Conservation (phyloP, 495 filamentous ascomycete genomes). For the Podospora fimiseda region DNA sequence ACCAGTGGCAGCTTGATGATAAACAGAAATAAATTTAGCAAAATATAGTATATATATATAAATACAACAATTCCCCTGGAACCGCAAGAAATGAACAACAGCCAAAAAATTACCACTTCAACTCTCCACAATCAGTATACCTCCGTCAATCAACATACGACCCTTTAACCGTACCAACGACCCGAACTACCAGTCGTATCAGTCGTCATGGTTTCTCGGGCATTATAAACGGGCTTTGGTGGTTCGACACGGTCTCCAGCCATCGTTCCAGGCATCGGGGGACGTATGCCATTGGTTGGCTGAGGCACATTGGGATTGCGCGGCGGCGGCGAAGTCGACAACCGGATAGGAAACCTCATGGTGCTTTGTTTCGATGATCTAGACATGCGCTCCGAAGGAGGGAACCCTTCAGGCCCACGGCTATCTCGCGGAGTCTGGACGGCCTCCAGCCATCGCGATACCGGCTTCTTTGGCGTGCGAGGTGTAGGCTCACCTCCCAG, state of each 20-base stretch:
- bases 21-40: background rate
- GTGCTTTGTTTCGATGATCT: background rate
- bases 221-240: slow-evolving; percentile 9
- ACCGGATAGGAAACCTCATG: background rate
- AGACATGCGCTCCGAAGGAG: slow-evolving; percentile 2
- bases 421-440: slow-evolving; percentile 17
- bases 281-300: background rate
- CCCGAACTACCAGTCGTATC: slow-evolving; percentile 11
- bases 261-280: slow-evolving; percentile 5
- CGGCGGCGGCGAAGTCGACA: background rate
- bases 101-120: background rate
- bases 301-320: background rate
- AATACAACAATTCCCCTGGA: background rate
- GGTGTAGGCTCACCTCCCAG: slow-evolving; percentile 15
- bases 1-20: too few relatives aligned
- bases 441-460: slow-evolving; percentile 14
- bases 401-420: slow-evolving; percentile 12
- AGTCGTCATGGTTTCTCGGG: slow-evolving; percentile 17
- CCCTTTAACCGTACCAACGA: slow-evolving; percentile 9
- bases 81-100: too few relatives aligned
- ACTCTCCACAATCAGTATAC: background rate
- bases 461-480: slow-evolving; percentile 7
- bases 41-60: background rate
- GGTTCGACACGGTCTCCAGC: slow-evolving; percentile 4
- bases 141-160: background rate